Evolutionary conservation across 2,329 filamentous ascomycete species (phyloP).

Genomic region (Pseudocercospora crystallina): DNA sequence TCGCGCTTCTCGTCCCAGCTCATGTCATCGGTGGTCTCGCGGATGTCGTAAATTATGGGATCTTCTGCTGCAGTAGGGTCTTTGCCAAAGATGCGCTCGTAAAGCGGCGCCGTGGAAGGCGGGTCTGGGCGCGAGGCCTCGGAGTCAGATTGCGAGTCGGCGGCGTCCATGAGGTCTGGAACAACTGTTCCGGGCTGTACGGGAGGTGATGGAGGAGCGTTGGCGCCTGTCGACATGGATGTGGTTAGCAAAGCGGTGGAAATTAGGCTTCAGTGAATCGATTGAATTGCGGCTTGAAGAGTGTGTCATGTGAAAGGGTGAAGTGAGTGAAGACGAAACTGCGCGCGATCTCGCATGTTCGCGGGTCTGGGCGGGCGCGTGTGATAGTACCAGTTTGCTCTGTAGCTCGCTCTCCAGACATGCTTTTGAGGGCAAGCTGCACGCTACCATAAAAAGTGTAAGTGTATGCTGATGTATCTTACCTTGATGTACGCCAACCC

Average conservation of each 20-base stretch:
- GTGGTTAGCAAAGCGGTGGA: slow-evolving; percentile 11
- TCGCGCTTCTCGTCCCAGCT: slow-evolving; percentile 79
- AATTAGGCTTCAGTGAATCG: no score
- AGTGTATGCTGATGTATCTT: slow-evolving; percentile 22
- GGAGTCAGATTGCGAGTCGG: slow-evolving; percentile 60
- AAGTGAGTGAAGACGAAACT: no score
- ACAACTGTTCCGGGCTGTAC: slow-evolving; percentile 31
- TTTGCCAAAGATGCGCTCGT: slow-evolving; percentile 80
- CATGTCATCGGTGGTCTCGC: slow-evolving; percentile 71
- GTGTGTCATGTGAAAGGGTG: no score
- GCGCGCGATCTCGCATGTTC: no score
- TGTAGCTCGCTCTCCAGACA: no score
- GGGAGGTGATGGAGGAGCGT: slow-evolving; percentile 34
- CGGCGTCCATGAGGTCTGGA: slow-evolving; percentile 56
- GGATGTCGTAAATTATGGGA: slow-evolving; percentile 92
- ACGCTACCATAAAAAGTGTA: no score
- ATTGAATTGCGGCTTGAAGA: no score
- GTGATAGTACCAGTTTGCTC: no score
- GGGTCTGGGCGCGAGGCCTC: slow-evolving; percentile 56
- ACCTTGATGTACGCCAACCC: slow-evolving; percentile 60
- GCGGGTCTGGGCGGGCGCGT: no score
- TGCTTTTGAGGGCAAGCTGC: no score
- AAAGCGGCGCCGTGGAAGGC: slow-evolving; percentile 64
- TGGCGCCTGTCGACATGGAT: slow-evolving; percentile 21
- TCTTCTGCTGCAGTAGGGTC: slow-evolving; percentile 90